Evolutionary conservation across 371 early-diverging fungal species (phyloP).

Genomic region (Syncephalastrum racemosum): DNA sequence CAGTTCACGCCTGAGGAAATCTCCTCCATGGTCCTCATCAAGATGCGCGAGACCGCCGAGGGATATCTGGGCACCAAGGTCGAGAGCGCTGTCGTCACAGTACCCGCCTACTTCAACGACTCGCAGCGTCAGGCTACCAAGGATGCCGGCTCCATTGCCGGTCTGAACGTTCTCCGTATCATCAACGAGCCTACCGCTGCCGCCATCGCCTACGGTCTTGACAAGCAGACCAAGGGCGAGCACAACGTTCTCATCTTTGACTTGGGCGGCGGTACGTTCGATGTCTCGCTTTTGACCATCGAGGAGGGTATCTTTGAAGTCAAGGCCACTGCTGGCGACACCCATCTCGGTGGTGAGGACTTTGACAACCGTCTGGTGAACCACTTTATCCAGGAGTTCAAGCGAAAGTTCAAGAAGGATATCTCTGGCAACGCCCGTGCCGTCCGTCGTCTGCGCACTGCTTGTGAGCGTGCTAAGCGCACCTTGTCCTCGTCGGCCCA

Average conservation of each 20-base stretch:
- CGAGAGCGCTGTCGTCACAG: conserved; percentile 79
- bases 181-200: conserved; percentile 96
- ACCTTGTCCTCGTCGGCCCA: conserved; percentile 88
- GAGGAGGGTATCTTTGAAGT: conserved; percentile 89
- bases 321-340: conserved; percentile 93
- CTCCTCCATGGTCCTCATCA: conserved; percentile 78
- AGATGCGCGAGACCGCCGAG: conserved; percentile 93
- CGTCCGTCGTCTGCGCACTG: conserved; percentile 93
- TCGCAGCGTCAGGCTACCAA: conserved; percentile 86
- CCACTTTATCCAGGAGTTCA: conserved; percentile 89
- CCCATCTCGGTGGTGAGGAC: conserved; percentile 97
- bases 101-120: conserved; percentile 80
- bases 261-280: conserved; percentile 94
- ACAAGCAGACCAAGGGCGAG: conserved; percentile 69
- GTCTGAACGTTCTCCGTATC: conserved; percentile 78
- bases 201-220: conserved; percentile 90
- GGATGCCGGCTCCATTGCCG: conserved; percentile 77
- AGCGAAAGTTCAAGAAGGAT: conserved; percentile 91
- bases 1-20: conserved; percentile 88
- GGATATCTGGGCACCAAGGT: conserved; percentile 71
- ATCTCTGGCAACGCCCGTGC: conserved; percentile 86
- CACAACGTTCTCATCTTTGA: conserved; percentile 88
- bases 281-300: conserved; percentile 87
- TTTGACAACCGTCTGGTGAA: conserved; percentile 94
- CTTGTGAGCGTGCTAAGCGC: conserved; percentile 97